Conservation (phyloP, 148 eudicot species). For the Drosera capensis region DNA sequence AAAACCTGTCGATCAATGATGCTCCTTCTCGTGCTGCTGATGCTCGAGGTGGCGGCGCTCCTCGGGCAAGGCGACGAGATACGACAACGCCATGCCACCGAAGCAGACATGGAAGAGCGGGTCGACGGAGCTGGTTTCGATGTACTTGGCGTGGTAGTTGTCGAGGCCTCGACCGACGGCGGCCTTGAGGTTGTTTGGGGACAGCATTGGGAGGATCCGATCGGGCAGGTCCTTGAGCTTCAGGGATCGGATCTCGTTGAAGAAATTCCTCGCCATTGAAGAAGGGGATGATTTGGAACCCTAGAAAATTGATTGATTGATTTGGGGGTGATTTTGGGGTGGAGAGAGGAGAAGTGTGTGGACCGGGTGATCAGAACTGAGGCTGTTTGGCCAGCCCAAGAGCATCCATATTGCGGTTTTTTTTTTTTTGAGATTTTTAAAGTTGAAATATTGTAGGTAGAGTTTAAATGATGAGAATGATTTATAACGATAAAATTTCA, state of each 20-base stretch:
- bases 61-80: slow-evolving; percentile 88
- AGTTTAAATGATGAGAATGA: no score
- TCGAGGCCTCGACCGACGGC: slow-evolving; percentile 34
- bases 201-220: slow-evolving; percentile 37
- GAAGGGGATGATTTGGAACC: no score
- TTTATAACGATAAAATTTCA: no score
- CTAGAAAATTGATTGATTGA: no score
- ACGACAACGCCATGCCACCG: slow-evolving; percentile 80
- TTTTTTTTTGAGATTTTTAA: no score
- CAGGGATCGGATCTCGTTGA: slow-evolving; percentile 48
- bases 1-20: no score
- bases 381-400: no score
- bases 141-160: slow-evolving; percentile 69
- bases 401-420: no score
- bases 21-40: slow-evolving; percentile 46
- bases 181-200: slow-evolving; percentile 20
- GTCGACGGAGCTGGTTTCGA: slow-evolving; percentile 37
- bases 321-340: no score
- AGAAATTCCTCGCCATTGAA: slow-evolving; percentile 18
- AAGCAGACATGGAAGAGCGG: slow-evolving; percentile 74
- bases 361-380: no score
- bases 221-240: slow-evolving; percentile 64
- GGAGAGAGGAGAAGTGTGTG: no score
- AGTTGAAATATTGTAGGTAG: no score
- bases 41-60: slow-evolving; percentile 90